phyloP scores from a whole-genome alignment of 768 basidiomycete genomes.

The Leucosporidium scottii region DNA sequence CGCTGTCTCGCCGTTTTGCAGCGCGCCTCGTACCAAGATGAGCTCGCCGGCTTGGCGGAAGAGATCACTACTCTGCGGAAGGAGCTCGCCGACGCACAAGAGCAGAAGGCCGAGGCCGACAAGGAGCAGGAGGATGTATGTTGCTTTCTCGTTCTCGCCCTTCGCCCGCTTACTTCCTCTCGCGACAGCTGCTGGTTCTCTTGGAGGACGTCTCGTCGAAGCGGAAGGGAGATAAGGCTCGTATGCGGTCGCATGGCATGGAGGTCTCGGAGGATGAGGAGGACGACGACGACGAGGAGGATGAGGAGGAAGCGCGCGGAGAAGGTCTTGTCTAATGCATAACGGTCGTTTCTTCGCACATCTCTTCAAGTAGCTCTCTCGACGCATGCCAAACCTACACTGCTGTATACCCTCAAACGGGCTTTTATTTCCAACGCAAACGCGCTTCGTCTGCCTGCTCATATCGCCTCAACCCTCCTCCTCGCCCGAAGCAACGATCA shows the following conservation, averaged over 20 bases:
- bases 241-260: conserved; percentile 63
- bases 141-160: too few relatives aligned
- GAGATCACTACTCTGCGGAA: neutral
- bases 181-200: conserved; percentile 59
- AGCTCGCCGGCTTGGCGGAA: conserved; percentile 13
- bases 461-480: neutral
- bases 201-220: conserved; percentile 87
- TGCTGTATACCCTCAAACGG: neutral
- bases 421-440: neutral
- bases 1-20: neutral
- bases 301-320: neutral
- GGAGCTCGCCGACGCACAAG: neutral
- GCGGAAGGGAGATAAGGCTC: conserved; percentile 71
- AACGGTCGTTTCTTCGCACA: neutral
- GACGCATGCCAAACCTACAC: neutral
- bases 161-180: too few relatives aligned
- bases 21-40: conserved; percentile 18
- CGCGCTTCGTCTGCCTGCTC: neutral
- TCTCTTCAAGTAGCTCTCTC: neutral
- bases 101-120: conserved; percentile 44
- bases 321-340: neutral
- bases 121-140: conserved; percentile 62
- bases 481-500: neutral
- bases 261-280: conserved; percentile 86
- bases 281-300: conserved; percentile 53